Percentiles rank a stretch among this genome's conserved stretches.
Conservation (phyloP, 768 basidiomycete species). For the Naganishia friedmannii region DNA sequence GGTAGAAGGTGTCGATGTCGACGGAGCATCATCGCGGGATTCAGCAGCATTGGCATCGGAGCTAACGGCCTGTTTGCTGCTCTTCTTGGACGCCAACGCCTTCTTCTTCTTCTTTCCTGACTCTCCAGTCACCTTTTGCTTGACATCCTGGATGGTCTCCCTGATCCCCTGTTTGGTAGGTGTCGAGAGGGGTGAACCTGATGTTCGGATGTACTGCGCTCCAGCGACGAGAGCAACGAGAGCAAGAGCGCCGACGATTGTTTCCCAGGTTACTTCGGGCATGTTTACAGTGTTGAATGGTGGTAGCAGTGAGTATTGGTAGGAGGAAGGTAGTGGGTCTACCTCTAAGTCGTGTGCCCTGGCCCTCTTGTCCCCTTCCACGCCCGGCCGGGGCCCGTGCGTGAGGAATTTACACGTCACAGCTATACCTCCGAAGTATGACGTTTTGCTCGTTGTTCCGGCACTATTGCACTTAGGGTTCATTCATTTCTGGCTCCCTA, state of each 20-base stretch:
- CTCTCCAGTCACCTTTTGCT: too few relatives aligned
- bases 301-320: neutral
- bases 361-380: too few relatives aligned
- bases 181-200: neutral
- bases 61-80: neutral
- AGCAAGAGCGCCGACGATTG: slow-evolving; percentile 25
- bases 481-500: too few relatives aligned
- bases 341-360: too few relatives aligned
- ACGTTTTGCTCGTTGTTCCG: too few relatives aligned
- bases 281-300: neutral
- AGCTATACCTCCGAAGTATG: too few relatives aligned
- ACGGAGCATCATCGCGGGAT: neutral
- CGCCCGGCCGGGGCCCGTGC: too few relatives aligned
- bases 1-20: neutral
- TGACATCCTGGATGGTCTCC: neutral
- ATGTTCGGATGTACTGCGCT: slow-evolving; percentile 22
- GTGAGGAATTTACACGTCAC: too few relatives aligned
- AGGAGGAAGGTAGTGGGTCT: neutral
- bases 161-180: neutral
- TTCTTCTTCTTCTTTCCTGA: slow-evolving; percentile 13
- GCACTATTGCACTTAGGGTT: too few relatives aligned
- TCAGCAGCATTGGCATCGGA: neutral
- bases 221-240: slow-evolving; percentile 28
- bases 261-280: slow-evolving; percentile 28
- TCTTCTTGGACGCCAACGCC: neutral